Conservation (phyloP, 768 basidiomycete species). For the Pulveroboletus frians region DNA sequence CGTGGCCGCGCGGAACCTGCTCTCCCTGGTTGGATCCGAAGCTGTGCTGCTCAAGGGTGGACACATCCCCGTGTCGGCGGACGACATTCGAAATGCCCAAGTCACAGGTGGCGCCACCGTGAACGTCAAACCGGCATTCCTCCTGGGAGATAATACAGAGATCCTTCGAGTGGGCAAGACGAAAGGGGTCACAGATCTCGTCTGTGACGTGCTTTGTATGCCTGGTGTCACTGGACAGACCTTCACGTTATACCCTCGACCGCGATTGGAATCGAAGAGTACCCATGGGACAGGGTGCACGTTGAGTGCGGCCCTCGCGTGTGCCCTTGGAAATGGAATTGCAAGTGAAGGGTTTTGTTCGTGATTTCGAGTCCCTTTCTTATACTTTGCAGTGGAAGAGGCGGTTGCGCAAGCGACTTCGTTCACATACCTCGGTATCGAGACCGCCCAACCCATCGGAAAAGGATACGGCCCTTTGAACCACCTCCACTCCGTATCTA, state of each 20-base stretch:
- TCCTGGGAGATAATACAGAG: conserved; percentile 56
- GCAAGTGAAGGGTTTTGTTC: conserved; percentile 31
- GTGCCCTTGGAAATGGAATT: conserved; percentile 48
- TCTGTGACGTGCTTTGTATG: conserved; percentile 61
- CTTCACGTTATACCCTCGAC: conserved; percentile 52
- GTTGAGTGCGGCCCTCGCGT: conserved; percentile 76
- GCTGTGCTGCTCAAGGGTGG: conserved; percentile 85
- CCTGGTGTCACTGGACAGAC: conserved; percentile 17
- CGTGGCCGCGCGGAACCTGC: conserved; percentile 45
- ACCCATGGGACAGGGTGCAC: conserved; percentile 96
- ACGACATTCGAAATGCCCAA: conserved; percentile 39
- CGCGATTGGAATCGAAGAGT: conserved; percentile 57
- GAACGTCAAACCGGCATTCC: conserved; percentile 39
- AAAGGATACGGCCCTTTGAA: conserved; percentile 81
- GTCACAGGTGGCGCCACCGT: conserved; percentile 27
- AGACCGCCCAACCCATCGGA: conserved; percentile 62
- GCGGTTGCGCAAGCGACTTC: conserved; percentile 55
- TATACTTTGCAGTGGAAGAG: conserved; percentile 40
- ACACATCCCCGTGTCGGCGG: conserved; percentile 48
- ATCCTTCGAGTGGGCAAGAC: conserved; percentile 39
- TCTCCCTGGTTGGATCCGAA: conserved; percentile 38
- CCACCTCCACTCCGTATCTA: conserved; percentile 62
- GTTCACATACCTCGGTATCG: conserved; percentile 76
- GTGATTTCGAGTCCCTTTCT: background rate
- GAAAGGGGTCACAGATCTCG: conserved; percentile 31